These are phyloP conservation scores for Nicotiana noctiflora DNA, from an alignment of 257 asterid genomes.

Conservation along the genomic window DNA sequence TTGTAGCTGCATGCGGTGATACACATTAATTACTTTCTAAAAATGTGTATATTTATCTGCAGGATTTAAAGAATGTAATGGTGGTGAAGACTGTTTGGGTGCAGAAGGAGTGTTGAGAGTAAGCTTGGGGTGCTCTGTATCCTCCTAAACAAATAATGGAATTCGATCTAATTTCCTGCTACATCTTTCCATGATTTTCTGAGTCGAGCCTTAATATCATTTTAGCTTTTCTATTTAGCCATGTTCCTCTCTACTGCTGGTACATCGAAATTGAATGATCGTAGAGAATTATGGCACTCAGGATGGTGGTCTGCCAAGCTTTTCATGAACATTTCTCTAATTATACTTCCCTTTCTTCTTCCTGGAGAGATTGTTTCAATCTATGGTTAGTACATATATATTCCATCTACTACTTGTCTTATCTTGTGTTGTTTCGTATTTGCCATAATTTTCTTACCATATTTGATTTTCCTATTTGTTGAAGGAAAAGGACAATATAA, in stretches of 20 bases:
- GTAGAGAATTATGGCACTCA: conserved; percentile 44
- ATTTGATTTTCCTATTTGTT: too few relatives aligned
- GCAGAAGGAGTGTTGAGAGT: conserved; percentile 49
- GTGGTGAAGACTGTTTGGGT: conserved; percentile 41
- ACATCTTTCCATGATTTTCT: not conserved
- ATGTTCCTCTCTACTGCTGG: conserved; percentile 54
- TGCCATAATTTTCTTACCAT: too few relatives aligned
- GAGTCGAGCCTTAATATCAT: conserved; percentile 22
- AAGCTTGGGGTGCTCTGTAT: conserved; percentile 51
- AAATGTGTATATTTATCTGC: not conserved
- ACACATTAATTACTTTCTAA: not conserved
- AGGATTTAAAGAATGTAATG: conserved; percentile 48
- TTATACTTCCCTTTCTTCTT: conserved; percentile 32
- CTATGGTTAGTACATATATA: conserved; percentile 27
- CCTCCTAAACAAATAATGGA: conserved; percentile 13
- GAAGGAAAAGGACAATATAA: too few relatives aligned
- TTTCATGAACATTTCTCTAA: conserved; percentile 23
- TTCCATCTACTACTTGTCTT: not conserved
- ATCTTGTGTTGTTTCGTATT: too few relatives aligned
- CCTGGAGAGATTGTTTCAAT: conserved; percentile 29
- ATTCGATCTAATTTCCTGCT: too few relatives aligned
- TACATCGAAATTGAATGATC: conserved; percentile 31
- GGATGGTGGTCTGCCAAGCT: conserved; percentile 50
- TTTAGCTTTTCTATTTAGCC: conserved; percentile 34
- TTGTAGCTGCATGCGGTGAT: too few relatives aligned